Conservation (phyloP, 2,329 filamentous ascomycete genomes). For the Colletotrichum sp. region DNA sequence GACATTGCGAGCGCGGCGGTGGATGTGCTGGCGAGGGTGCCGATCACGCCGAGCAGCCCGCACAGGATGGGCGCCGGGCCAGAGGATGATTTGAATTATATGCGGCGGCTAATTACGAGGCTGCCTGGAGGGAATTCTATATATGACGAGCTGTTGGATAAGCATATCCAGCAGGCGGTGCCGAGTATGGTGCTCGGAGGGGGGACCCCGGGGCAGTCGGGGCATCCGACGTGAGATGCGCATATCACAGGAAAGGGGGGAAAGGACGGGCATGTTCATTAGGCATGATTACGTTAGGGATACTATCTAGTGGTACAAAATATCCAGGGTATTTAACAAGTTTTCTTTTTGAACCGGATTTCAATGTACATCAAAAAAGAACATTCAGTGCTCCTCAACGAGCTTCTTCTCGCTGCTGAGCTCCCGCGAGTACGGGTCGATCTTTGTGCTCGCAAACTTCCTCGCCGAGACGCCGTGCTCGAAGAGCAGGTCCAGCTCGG, state of each 20-base stretch:
- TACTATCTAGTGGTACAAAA: not conserved
- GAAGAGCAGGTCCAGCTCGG: slow-evolving; percentile 48
- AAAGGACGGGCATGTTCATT: not conserved
- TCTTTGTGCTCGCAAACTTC: slow-evolving; percentile 41
- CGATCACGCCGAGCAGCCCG: slow-evolving; percentile 31
- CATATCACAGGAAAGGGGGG: not conserved
- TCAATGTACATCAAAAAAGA: not conserved
- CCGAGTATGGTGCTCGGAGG: slow-evolving; percentile 25
- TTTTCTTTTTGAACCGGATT: not conserved
- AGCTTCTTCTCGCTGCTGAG: slow-evolving; percentile 15
- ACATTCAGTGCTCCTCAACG: not conserved
- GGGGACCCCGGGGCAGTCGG: not conserved
- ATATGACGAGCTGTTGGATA: slow-evolving; percentile 43
- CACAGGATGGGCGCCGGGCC: slow-evolving; percentile 30
- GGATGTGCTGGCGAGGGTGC: slow-evolving; percentile 48
- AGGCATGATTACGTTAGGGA: slow-evolving; percentile 7
- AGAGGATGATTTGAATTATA: slow-evolving; percentile 41
- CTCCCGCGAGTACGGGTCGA: slow-evolving; percentile 37
- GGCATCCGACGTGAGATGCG: not conserved
- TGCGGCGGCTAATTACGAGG: slow-evolving; percentile 39
- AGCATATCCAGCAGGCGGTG: slow-evolving; percentile 41
- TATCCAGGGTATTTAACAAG: not conserved
- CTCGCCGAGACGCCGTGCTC: slow-evolving; percentile 41
- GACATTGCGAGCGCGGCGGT: slow-evolving; percentile 49
- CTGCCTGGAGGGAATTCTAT: slow-evolving; percentile 41